These are phyloP conservation scores for Trichoderma koningii DNA, from an alignment of 2,329 filamentous ascomycete species.

Conservation along the genomic window DNA sequence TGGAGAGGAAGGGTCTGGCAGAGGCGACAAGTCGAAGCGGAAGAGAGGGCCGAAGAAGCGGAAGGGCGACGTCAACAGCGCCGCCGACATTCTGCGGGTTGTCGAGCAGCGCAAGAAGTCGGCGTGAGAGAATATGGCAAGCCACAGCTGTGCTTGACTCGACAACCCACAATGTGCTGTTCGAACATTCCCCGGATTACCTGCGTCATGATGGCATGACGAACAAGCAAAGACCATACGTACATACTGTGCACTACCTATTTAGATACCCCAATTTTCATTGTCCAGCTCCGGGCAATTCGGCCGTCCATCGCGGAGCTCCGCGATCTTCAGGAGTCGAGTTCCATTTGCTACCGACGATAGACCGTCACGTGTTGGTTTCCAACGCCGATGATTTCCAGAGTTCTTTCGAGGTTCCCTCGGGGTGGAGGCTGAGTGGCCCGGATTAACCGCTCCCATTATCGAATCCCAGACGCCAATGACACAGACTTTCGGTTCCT, in stretches of 20 bases:
- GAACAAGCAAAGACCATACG: not conserved
- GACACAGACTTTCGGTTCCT: constrained; percentile 27
- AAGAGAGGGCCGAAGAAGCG: constrained; percentile 74
- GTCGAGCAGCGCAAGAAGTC: constrained; percentile 61
- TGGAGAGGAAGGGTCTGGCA: constrained; percentile 45
- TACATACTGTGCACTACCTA: not conserved
- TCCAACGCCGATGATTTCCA: constrained; percentile 7
- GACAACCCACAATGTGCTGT: not conserved
- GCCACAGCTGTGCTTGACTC: not conserved
- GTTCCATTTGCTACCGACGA: not conserved
- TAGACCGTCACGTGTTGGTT: not conserved
- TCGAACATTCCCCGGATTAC: not conserved
- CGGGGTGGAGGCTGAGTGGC: not conserved
- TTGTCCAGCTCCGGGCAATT: constrained; percentile 1
- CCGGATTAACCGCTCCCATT: not conserved
- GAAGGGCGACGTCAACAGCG: constrained; percentile 77
- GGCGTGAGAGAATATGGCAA: constrained; percentile 21
- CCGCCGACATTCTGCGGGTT: constrained; percentile 75
- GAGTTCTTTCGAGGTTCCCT: constrained; percentile 2
- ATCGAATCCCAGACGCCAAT: constrained; percentile 24
- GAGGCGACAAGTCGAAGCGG: constrained; percentile 56
- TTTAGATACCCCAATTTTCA: constrained; percentile 9
- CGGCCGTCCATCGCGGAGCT: constrained; percentile 18
- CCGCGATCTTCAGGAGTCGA: constrained; percentile 5
- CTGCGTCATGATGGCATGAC: not conserved